phyloP scores from a whole-genome alignment of 495 filamentous ascomycete species.

The Cetradonia linearis region DNA sequence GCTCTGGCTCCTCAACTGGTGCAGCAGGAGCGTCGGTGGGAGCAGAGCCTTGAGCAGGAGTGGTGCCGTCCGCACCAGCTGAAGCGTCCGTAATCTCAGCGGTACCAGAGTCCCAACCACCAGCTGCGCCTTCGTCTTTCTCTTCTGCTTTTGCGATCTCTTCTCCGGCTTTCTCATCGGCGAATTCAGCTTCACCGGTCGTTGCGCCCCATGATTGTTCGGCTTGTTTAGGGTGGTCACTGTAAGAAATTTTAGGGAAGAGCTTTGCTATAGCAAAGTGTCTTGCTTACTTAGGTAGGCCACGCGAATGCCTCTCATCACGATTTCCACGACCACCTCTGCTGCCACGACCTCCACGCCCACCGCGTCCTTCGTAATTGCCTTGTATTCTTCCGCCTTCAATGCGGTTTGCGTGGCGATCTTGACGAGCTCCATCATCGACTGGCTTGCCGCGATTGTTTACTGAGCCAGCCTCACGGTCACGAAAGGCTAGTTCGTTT shows the following conservation, averaged over 20 bases:
- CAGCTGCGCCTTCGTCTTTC: constrained; percentile 37
- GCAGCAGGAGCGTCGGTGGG: constrained; percentile 19
- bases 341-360: constrained; percentile 50
- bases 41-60: constrained; percentile 24
- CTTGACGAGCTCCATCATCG: constrained; percentile 53
- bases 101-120: constrained; percentile 26
- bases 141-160: constrained; percentile 75
- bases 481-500: constrained; percentile 63
- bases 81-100: constrained; percentile 25
- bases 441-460: constrained; percentile 75
- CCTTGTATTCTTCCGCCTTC: constrained; percentile 36
- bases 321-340: constrained; percentile 43
- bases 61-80: constrained; percentile 36
- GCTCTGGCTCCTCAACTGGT: constrained; percentile 41
- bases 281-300: constrained; percentile 52
- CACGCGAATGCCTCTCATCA: constrained; percentile 76
- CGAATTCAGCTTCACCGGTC: constrained; percentile 67
- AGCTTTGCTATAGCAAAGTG: constrained; percentile 1
- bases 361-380: constrained; percentile 40
- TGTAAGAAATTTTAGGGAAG: constrained; percentile 25
- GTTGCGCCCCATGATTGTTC: constrained; percentile 80
- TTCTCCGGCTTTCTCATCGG: constrained; percentile 80
- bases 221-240: constrained; percentile 88
- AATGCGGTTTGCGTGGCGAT: constrained; percentile 35
- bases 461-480: constrained; percentile 70